Evolutionary conservation across 2,329 filamentous ascomycete species (phyloP).

Genomic region (Akanthomyces dipterigenus): DNA sequence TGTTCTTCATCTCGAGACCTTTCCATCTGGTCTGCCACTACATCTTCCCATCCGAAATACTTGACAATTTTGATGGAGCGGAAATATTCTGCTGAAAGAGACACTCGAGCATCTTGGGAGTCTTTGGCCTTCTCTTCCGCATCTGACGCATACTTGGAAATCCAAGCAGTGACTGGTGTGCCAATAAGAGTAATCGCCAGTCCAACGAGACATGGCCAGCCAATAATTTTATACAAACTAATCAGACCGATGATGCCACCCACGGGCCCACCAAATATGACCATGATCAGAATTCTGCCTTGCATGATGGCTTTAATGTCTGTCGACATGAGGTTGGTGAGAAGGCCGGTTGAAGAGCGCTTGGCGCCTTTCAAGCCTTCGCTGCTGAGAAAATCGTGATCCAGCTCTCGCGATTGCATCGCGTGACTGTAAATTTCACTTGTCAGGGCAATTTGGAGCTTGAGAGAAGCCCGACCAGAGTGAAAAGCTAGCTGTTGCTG

Average conservation of each 20-base stretch:
- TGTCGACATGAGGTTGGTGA: conserved; percentile 43
- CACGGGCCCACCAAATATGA: conserved; percentile 30
- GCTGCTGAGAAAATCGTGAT: conserved; percentile 29
- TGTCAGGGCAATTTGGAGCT: conserved; percentile 38
- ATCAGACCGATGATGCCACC: conserved; percentile 32
- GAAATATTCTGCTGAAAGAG: conserved; percentile 44
- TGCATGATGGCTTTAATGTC: conserved; percentile 41
- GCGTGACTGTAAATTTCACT: conserved; percentile 44
- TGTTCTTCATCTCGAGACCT: conserved; percentile 38
- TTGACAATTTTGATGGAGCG: conserved; percentile 43
- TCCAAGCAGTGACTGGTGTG: conserved; percentile 35
- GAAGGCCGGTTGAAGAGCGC: conserved; percentile 32
- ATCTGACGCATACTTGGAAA: conserved; percentile 36
- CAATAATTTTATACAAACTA: conserved; percentile 40
- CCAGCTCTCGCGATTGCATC: conserved; percentile 39
- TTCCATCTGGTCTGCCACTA: conserved; percentile 35
- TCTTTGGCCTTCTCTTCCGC: conserved; percentile 35
- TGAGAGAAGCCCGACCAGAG: conserved; percentile 31
- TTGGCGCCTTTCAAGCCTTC: conserved; percentile 15
- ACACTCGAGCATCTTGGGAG: conserved; percentile 42
- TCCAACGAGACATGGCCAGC: conserved; percentile 41
- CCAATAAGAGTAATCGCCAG: conserved; percentile 32
- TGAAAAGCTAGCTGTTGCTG: conserved; percentile 42
- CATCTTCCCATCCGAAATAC: conserved; percentile 47
- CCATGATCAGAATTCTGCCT: conserved; percentile 37